Evolutionary conservation across 495 filamentous ascomycete species (phyloP).

Genomic region (Parachaetomium inaequale): DNA sequence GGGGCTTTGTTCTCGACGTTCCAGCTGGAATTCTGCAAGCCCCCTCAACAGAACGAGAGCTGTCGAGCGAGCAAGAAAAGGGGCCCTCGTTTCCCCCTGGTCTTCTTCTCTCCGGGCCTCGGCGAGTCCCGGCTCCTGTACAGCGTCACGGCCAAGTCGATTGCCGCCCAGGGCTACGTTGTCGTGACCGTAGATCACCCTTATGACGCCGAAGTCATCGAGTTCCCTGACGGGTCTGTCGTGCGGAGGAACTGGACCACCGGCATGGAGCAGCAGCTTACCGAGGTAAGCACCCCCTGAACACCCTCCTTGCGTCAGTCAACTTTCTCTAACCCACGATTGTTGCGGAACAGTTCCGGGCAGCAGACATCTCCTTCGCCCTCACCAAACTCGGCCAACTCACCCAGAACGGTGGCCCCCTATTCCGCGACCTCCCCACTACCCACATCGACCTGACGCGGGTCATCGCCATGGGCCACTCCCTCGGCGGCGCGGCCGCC

Average conservation of each 20-base stretch:
- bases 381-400: background rate
- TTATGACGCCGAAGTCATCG: background rate
- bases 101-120: background rate
- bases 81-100: background rate
- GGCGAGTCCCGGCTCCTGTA: background rate
- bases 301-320: background rate
- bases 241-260: background rate
- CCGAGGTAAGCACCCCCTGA: background rate
- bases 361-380: background rate
- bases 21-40: conserved; percentile 2
- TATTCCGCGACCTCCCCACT: background rate
- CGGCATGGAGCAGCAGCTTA: background rate
- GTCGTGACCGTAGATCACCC: background rate
- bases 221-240: background rate
- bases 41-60: background rate
- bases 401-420: background rate
- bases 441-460: background rate
- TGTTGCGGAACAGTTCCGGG: background rate
- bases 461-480: conserved; percentile 1
- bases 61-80: background rate
- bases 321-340: background rate
- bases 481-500: background rate
- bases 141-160: conserved; percentile 1
- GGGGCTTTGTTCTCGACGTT: background rate
- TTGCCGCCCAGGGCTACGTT: background rate